These are phyloP conservation scores for Thielaviopsis punctulata DNA, from an alignment of 2,329 filamentous ascomycete species.

Conservation along the genomic window DNA sequence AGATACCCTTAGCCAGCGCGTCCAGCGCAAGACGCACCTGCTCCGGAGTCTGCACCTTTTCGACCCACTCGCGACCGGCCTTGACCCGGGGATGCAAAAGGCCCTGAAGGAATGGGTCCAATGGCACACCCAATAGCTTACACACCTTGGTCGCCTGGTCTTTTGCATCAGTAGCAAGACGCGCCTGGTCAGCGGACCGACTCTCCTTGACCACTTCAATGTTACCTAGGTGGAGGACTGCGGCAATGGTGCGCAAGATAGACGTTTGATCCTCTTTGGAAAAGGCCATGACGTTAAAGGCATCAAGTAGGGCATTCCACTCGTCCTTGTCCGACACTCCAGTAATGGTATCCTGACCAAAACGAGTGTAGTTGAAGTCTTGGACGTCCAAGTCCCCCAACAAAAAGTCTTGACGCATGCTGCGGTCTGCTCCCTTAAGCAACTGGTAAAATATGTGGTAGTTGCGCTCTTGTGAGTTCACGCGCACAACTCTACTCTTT, in stretches of 20 bases:
- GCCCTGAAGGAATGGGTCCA: conserved; percentile 74
- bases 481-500: conserved; percentile 88
- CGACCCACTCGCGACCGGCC: conserved; percentile 92
- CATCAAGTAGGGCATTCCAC: conserved; percentile 79
- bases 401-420: conserved; percentile 60
- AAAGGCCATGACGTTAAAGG: conserved; percentile 89
- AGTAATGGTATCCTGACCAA: conserved; percentile 78
- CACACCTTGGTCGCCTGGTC: conserved; percentile 65
- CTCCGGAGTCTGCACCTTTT: conserved; percentile 94
- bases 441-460: conserved; percentile 98
- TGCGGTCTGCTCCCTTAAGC: conserved; percentile 60
- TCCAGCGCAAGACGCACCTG: conserved; percentile 83
- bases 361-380: conserved; percentile 80
- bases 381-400: conserved; percentile 59
- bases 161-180: conserved; percentile 58
- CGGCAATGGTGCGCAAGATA: conserved; percentile 75
- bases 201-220: conserved; percentile 82
- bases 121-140: conserved; percentile 62
- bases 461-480: conserved; percentile 78
- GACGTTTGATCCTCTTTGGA: conserved; percentile 65
- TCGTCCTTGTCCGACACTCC: conserved; percentile 84
- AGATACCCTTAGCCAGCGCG: conserved; percentile 89
- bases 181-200: conserved; percentile 75
- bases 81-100: conserved; percentile 87
- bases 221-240: conserved; percentile 86